A percentile compares a stretch with the other conserved stretches of the same genome.
Evolutionary conservation across 305 asterid genomes (phyloP).

Genomic region (Fraxinus albicans): DNA sequence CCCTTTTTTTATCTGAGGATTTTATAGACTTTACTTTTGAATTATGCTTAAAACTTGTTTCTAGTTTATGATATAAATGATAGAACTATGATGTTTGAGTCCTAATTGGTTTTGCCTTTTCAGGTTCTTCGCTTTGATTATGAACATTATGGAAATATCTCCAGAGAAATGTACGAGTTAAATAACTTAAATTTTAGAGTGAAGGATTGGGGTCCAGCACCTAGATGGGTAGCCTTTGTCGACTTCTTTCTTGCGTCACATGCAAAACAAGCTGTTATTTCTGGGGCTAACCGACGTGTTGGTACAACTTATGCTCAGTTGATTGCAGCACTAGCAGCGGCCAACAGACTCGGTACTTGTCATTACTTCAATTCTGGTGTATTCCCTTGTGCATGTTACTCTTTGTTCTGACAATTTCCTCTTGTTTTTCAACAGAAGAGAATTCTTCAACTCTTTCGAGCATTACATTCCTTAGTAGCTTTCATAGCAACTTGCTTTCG

Average conservation of each 20-base stretch:
- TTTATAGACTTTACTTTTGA: background rate
- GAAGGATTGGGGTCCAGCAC: constrained; percentile 97
- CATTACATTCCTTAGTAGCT: constrained; percentile 76
- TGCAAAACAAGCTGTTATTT: constrained; percentile 68
- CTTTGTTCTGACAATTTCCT: constrained; percentile 5
- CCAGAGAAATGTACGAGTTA: constrained; percentile 33
- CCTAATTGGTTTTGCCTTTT: constrained; percentile 24
- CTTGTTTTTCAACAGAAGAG: constrained; percentile 41
- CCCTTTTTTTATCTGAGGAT: background rate
- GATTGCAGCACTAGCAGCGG: constrained; percentile 91
- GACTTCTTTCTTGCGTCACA: constrained; percentile 97
- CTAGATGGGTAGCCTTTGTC: constrained; percentile 98
- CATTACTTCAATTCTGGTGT: constrained; percentile 11
- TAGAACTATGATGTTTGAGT: constrained; percentile 11
- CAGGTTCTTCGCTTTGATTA: constrained; percentile 87
- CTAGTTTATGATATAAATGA: constrained; percentile 7
- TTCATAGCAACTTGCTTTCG: constrained; percentile 65
- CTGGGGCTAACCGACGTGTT: constrained; percentile 95
- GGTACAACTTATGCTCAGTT: constrained; percentile 91
- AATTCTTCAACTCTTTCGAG: constrained; percentile 37
- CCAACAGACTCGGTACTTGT: constrained; percentile 64
- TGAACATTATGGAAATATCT: constrained; percentile 54
- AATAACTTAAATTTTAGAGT: constrained; percentile 52
- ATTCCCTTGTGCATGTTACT: constrained; percentile 4
- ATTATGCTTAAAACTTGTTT: background rate